Evolutionary conservation across 768 basidiomycete species (phyloP), one percentile per base, ranked within the genome.

Genomic region (Pholiota conissans): DNA sequence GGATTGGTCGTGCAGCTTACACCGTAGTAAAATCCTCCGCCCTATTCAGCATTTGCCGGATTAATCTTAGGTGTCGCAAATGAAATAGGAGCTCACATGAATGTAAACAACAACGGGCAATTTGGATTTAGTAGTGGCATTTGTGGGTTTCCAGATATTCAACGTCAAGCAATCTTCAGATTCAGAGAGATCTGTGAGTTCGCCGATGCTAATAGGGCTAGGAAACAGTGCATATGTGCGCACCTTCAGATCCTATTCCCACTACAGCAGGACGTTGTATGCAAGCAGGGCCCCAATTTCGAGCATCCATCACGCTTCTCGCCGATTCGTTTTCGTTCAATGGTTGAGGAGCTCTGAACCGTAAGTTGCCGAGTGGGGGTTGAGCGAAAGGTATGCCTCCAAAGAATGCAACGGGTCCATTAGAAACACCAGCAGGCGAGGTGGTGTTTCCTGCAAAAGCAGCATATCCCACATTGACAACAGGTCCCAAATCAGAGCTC

Each of bases 151-250:
- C 58, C 82, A 82, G 4, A 87, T 68, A 64, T 85, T 84, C 49
- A 85, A 66, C 22, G 82, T 83, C 50, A 86, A 69, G 63, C 83
- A 86, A 59, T 85, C 84, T 67, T 83, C 18, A 53, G 5, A 26
- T 11, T 9, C 7, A 32, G 30, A 6, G 13, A 32, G 30, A 6
- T 32, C 30, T 32, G 30, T 13, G n/a, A 32, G 30, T 13, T 32
- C n/a, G 13, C 81, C 22, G 77, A 77, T 34, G 26, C 2, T 11
- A 37, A 18, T 42, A 7, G 14, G 3, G 24, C 6, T 27, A 18
- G 22, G 27, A 30, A 8, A n/a, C 22, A 1, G 49, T 39, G 24
- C 1, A 28, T 27, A 30, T 10, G 16, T 10, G 61, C 65, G 18
- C 48, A 74, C 77, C 79, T 69, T 81, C 79, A 8, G 70, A 71